These are phyloP conservation scores for Aureobasidium uvarum DNA, from an alignment of 2,329 filamentous ascomycete genomes.

Conservation along the genomic window DNA sequence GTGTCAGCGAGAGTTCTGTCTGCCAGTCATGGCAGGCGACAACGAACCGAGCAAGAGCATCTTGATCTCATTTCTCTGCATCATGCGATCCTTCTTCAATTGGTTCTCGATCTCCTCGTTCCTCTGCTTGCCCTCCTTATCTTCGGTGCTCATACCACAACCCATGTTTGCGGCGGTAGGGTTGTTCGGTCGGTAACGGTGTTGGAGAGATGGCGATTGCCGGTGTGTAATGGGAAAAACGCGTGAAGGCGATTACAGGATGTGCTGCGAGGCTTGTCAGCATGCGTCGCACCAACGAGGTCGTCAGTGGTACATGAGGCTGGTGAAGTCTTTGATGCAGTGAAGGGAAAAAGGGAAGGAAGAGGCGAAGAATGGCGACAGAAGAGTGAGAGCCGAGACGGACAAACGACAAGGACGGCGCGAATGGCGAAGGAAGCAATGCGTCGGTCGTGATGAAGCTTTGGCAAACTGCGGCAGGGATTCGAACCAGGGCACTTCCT, in stretches of 20 bases:
- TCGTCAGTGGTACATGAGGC: constrained; percentile 23
- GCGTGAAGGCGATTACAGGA: constrained; percentile 13
- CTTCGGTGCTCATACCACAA: constrained; percentile 99
- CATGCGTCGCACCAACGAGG: constrained; percentile 19
- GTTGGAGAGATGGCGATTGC: constrained; percentile 14
- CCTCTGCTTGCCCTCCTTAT: constrained; percentile 99
- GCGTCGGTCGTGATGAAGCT: background rate
- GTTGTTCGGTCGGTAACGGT: constrained; percentile 11
- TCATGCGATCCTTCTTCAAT: constrained; percentile 96
- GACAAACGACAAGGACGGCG: background rate
- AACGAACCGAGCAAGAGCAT: constrained; percentile 93
- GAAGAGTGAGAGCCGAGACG: constrained; percentile 1
- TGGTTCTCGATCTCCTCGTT: constrained; percentile 99
- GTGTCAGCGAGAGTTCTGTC: background rate
- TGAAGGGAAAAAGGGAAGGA: background rate
- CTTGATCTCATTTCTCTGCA: constrained; percentile 99
- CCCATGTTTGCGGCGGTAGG: constrained; percentile 71
- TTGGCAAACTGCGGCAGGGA: constrained; percentile 4
- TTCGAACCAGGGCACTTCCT: background rate
- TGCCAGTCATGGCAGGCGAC: constrained; percentile 20
- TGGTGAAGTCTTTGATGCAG: constrained; percentile 5
- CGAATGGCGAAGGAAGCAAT: background rate
- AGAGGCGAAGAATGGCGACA: background rate
- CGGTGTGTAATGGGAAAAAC: constrained; percentile 9
- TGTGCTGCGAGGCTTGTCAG: constrained; percentile 19